A percentile compares a stretch with the other conserved stretches of the same genome.
These are phyloP conservation scores for Brassica napus DNA, from an alignment of 345 rosid genomes.

Conservation along the genomic window Da-Ae NC_063446.1:13683001-13683500, in stretches of 20 bases:
- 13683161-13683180: constrained; percentile 77
- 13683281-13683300: constrained; percentile 10
- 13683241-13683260: constrained; percentile 88
- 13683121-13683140: constrained; percentile 97
- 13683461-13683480: constrained; percentile 67
- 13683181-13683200: constrained; percentile 81
- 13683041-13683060: constrained; percentile 57
- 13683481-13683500: constrained; percentile 11
- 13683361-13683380: no score
- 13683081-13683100: constrained; percentile 75
- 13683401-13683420: constrained; percentile 14
- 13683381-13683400: background rate
- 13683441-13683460: constrained; percentile 84
- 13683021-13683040: constrained; percentile 15
- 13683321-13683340: no score
- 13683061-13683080: constrained; percentile 69
- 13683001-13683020: background rate
- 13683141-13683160: constrained; percentile 78
- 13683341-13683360: no score
- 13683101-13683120: constrained; percentile 72
- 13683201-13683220: constrained; percentile 88
- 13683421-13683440: constrained; percentile 85
- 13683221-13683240: constrained; percentile 85
- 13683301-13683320: background rate
- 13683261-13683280: constrained; percentile 92